Base-by-base conservation (phyloP, 257 asterid species). In the Solanum sejunctum region DNA sequence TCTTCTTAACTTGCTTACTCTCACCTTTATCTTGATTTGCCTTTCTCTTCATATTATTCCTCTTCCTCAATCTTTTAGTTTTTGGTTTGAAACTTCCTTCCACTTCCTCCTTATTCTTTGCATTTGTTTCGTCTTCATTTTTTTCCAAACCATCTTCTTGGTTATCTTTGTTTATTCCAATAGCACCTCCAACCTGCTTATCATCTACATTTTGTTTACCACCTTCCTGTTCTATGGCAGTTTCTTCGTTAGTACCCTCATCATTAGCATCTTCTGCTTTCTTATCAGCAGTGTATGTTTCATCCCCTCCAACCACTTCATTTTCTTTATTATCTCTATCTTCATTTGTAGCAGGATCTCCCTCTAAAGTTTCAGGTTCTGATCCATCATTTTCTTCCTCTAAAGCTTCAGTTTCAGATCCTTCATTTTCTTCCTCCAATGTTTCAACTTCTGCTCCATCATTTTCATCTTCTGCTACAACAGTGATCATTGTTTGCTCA, bases 51-150 rank as follows among this genome's bases (percentile, higher is more conserved):
- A 45, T 58, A 52, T 78, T 78, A 17, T 78, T 52, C 17, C 17
- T 78, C 70, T 17, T 69, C 81, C 63, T 67, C 32, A 4, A 43
- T 51, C 51, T 69, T 61, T 83, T 83, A 32, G 81, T 32, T 41
- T 52, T 83, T 58, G n/a, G 56, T 49, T 83, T 83, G 56, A 4
- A 69, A 87, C 88, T 87, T 85, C 63, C 87, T 91, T 88, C 87
- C 56, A 78, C 84, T 87, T 93, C 88, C 85, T 86, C 87, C n/a
- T 67, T 84, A 51, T 58, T 86, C 83, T 84, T 88, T 32, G 12
- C 84, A 39, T 84, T 80, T 49, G 54, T 85, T 70, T 85, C 85
- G 43, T 63, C 88, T 61, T 78, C 83, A 26, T 51, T 28, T 52
- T 78, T 52, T 78, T 3, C 47, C 47, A 28, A 16, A 17, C 10